These are phyloP conservation scores for Lichina pygmaea DNA, from an alignment of 495 filamentous ascomycete species.

Conservation along the genomic window DNA sequence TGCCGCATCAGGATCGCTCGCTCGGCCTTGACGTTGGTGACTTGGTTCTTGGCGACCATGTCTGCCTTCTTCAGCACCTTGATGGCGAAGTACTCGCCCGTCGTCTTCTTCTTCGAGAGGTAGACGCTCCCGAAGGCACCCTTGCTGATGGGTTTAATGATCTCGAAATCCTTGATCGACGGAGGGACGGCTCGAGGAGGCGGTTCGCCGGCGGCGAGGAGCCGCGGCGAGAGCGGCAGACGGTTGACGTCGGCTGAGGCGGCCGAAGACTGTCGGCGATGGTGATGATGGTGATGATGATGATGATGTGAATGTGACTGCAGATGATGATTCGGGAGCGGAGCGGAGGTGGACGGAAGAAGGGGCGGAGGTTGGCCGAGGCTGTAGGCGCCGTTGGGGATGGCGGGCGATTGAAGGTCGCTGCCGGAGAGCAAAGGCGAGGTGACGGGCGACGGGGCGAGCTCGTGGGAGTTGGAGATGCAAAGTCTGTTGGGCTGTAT, in stretches of 20 bases:
- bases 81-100: slow-evolving; percentile 93
- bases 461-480: slow-evolving; percentile 44
- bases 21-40: slow-evolving; percentile 96
- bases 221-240: slow-evolving; percentile 54
- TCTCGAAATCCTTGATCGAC: slow-evolving; percentile 97
- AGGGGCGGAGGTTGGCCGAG: not conserved
- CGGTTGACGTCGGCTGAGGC: slow-evolving; percentile 35
- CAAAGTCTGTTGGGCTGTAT: slow-evolving; percentile 68
- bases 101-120: slow-evolving; percentile 90
- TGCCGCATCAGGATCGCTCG: slow-evolving; percentile 99
- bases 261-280: slow-evolving; percentile 79
- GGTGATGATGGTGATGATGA: slow-evolving; percentile 32
- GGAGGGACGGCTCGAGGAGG: slow-evolving; percentile 66
- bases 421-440: slow-evolving; percentile 63
- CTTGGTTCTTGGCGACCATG: slow-evolving; percentile 98
- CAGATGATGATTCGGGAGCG: not conserved
- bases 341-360: not conserved
- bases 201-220: slow-evolving; percentile 38
- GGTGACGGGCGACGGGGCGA: slow-evolving; percentile 56
- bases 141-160: slow-evolving; percentile 98
- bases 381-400: slow-evolving; percentile 19
- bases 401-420: slow-evolving; percentile 36
- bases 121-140: slow-evolving; percentile 97
- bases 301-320: not conserved
- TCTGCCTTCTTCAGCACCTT: slow-evolving; percentile 97